Base-by-base conservation (phyloP, 495 filamentous ascomycete species). In the Collariella sp. region DNA sequence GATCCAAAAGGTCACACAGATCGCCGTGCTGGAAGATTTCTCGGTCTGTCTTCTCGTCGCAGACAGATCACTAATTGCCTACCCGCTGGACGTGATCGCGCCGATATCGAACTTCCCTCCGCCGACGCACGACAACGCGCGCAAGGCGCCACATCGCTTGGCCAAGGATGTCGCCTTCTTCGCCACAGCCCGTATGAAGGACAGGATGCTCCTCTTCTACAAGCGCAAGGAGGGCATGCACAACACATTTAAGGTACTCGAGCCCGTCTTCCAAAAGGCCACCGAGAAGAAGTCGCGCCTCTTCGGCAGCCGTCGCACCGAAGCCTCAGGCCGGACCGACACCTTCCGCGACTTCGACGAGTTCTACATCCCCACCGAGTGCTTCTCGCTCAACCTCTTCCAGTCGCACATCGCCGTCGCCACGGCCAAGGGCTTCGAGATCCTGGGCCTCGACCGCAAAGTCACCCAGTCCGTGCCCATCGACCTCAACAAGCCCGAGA, bases 321-420 rank as follows among this genome's bases (percentile, higher is more conserved):
- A n/a, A 3, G 15, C 69, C 4, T 72, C 79, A 1, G 88, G 89
- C 12, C 83, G 79, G 53, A 96, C 93, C 4, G 93, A 97, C 62
- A 93, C 91, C 66, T 97, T 96, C 82, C 84, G 94, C 56, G 93
- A 97, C 62, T 99, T 88, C 62, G 93, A 96, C 71, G 91, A 96
- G 50, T 99, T 99, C 70, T 99, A 96, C 71, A 91, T 99, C 59
- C 91, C 93, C 7, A 83, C 88, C n/a, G 93, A 99, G 65, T 93
- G 88, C 64, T 95, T 86, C 69, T 85, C 86, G 23, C 87, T 99
- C 62, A 96, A 96, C 71, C 81, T 99, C 43, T 97, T 97, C 79
- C 88, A 96, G 68, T 85, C 82, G 1, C 89, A 86, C 50, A 86
- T 99, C 24, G 88, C 93, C 23, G 88, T 99, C 38, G 83, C 88